phyloP scores from a whole-genome alignment of 768 basidiomycete genomes.

The Suillus lakei region DNA sequence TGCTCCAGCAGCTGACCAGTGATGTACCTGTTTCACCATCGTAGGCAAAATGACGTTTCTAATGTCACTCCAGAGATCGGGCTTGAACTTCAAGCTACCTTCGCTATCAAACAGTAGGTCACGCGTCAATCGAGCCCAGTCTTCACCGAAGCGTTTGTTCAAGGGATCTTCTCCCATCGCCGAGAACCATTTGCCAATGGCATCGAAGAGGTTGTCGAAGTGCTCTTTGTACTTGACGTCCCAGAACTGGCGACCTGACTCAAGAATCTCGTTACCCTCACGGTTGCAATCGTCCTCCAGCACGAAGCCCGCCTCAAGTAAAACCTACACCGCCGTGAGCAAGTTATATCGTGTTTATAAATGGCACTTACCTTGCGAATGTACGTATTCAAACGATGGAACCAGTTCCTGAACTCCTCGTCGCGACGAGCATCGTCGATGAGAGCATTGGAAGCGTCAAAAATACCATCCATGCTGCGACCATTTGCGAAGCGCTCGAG shows the following conservation, averaged over 20 bases:
- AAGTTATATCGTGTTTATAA: neutral
- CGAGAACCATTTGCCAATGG: slow-evolving; percentile 77
- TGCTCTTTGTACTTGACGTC: slow-evolving; percentile 73
- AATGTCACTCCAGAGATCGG: slow-evolving; percentile 87
- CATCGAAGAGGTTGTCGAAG: slow-evolving; percentile 80
- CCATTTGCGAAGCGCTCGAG: slow-evolving; percentile 92
- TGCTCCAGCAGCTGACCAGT: slow-evolving; percentile 1
- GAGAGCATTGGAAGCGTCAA: slow-evolving; percentile 72
- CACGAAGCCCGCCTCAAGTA: slow-evolving; percentile 85
- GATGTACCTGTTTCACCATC: slow-evolving; percentile 70
- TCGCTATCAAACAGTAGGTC: slow-evolving; percentile 81
- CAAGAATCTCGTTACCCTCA: slow-evolving; percentile 65
- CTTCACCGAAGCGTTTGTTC: slow-evolving; percentile 81
- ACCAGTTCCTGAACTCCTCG: slow-evolving; percentile 76
- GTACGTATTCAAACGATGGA: slow-evolving; percentile 62
- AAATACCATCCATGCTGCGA: slow-evolving; percentile 64
- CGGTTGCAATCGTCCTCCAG: slow-evolving; percentile 76
- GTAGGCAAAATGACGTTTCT: slow-evolving; percentile 80
- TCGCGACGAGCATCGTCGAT: slow-evolving; percentile 79
- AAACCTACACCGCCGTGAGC: slow-evolving; percentile 44
- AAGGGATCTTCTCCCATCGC: slow-evolving; percentile 86
- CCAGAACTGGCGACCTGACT: slow-evolving; percentile 80
- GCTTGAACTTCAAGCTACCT: slow-evolving; percentile 88
- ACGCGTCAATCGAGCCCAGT: slow-evolving; percentile 79
- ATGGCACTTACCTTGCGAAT: slow-evolving; percentile 57